Percentiles rank a stretch among this genome's conserved stretches.
Evolutionary conservation across 2,329 filamentous ascomycete species (phyloP).

Genomic region (Exophiala calicioides): DNA sequence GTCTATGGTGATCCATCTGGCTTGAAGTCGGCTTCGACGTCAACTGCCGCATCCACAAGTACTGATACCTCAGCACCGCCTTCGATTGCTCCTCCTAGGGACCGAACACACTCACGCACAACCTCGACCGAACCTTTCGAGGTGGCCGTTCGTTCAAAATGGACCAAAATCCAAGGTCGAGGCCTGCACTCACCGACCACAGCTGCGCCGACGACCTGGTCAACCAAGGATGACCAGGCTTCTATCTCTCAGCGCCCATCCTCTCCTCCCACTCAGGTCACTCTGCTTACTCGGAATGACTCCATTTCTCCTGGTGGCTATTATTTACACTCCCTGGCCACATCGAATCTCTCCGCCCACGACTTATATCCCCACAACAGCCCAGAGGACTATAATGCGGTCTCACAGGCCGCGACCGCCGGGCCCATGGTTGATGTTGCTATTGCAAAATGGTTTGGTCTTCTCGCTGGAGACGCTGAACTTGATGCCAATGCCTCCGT

Average conservation of each 20-base stretch:
- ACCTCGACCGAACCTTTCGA: not conserved
- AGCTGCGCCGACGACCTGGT: not conserved
- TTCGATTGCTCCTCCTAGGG: not conserved
- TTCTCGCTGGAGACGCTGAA: conserved; percentile 9
- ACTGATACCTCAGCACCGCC: not conserved
- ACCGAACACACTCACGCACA: not conserved
- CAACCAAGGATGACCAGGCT: not conserved
- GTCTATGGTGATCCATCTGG: not conserved
- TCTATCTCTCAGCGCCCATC: conserved; percentile 1
- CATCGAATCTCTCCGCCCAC: not conserved
- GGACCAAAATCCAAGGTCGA: not conserved
- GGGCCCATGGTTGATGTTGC: conserved; percentile 4
- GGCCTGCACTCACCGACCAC: not conserved
- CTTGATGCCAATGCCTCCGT: not conserved
- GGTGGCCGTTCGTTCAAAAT: not conserved
- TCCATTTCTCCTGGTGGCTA: not conserved
- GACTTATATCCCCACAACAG: not conserved
- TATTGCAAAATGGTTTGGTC: conserved; percentile 10
- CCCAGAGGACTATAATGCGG: not conserved
- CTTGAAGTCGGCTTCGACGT: not conserved
- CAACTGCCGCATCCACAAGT: not conserved
- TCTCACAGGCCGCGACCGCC: not conserved
- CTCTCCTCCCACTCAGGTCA: not conserved
- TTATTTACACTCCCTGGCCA: conserved; percentile 1
- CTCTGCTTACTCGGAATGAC: not conserved